These are phyloP conservation scores for Spathaspora passalidarum DNA, from an alignment of 805 yeast genomes.

Conservation along the genomic window DNA sequence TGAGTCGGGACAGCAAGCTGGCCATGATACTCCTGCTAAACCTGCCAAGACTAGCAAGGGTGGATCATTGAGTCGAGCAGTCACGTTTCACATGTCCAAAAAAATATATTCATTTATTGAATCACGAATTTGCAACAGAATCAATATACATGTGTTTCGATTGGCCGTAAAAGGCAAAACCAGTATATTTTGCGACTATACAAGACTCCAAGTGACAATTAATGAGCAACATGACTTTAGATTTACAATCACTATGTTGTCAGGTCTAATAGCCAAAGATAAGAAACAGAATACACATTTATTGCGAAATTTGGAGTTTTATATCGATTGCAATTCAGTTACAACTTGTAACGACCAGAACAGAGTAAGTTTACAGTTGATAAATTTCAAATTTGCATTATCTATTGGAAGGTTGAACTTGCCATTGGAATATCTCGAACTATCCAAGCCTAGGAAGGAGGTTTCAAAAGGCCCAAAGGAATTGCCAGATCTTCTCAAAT, in stretches of 20 bases:
- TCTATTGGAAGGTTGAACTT: conserved; percentile 18
- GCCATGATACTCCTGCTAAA: too few species aligned
- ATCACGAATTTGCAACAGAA: conserved; percentile 20
- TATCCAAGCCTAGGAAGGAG: background rate
- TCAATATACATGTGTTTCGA: conserved; percentile 22
- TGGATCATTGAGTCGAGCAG: background rate
- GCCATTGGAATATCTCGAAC: conserved; percentile 12
- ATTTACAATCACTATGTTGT: conserved; percentile 2
- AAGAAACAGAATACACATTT: conserved; percentile 13
- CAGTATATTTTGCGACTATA: conserved; percentile 19
- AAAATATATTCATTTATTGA: background rate
- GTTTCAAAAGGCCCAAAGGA: background rate
- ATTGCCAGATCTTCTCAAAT: conserved; percentile 5
- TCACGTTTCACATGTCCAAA: background rate
- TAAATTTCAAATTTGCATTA: conserved; percentile 10
- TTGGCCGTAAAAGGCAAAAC: conserved; percentile 13
- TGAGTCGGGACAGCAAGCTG: background rate
- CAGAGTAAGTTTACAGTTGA: conserved; percentile 13
- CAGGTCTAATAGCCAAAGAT: conserved; percentile 18
- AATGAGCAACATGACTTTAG: conserved; percentile 13
- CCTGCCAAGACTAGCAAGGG: background rate
- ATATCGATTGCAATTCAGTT: conserved; percentile 18
- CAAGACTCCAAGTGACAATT: conserved; percentile 17
- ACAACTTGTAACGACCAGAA: conserved; percentile 13
- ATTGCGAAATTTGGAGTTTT: conserved; percentile 24